Evolutionary conservation across 805 yeast species (phyloP).

Genomic region (Saccharomyces eubayanus): DNA sequence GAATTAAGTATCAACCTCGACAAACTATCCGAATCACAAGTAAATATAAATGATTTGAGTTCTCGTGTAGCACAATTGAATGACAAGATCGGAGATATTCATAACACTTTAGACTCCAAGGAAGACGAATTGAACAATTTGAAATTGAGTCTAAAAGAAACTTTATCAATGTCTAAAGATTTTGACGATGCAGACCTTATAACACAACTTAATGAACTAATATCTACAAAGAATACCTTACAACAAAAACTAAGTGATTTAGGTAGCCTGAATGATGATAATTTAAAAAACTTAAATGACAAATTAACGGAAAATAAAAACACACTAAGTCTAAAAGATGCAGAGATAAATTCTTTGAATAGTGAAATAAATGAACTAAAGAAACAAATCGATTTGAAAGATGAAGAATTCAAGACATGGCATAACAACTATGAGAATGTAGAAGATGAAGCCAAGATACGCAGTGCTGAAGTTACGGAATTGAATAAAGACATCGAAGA

Average conservation of each 20-base stretch:
- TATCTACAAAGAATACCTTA: conserved; percentile 7
- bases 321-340: not conserved
- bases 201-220: conserved; percentile 13
- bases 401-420: conserved; percentile 10
- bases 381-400: conserved; percentile 16
- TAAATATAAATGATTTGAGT: not conserved
- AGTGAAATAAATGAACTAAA: conserved; percentile 2
- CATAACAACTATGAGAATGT: conserved; percentile 19
- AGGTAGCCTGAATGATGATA: conserved; percentile 5
- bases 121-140: conserved; percentile 1
- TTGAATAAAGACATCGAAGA: conserved; percentile 30
- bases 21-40: not conserved
- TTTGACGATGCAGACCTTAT: conserved; percentile 2
- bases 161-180: conserved; percentile 2
- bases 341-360: not conserved
- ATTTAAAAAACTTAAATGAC: not conserved
- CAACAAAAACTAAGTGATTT: conserved; percentile 8
- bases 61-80: not conserved
- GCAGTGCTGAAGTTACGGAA: conserved; percentile 32
- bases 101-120: conserved; percentile 1
- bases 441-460: conserved; percentile 30
- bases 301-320: not conserved
- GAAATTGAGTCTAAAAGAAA: not conserved
- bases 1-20: not conserved
- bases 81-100: not conserved